A percentile compares a stretch with the other conserved stretches of the same genome.
These are phyloP conservation scores for Artemisia annua DNA, from an alignment of 129 eudicot species.

Conservation along the genomic window DNA sequence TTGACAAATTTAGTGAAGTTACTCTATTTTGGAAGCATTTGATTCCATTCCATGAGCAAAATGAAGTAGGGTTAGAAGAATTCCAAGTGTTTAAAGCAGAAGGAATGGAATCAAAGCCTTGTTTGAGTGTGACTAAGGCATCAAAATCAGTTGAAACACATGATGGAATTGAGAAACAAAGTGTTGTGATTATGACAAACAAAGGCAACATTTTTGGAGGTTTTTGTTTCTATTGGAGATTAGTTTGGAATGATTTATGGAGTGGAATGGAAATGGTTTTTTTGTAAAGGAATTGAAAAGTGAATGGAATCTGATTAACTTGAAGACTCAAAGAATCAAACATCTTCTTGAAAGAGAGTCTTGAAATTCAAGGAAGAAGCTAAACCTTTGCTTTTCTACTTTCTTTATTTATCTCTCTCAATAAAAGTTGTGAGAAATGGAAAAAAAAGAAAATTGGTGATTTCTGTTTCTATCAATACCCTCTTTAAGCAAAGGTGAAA, in stretches of 20 bases:
- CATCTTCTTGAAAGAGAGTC: constrained; percentile 77
- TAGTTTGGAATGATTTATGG: constrained; percentile 54
- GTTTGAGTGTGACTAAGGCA: constrained; percentile 63
- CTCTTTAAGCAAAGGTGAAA: constrained; percentile 36
- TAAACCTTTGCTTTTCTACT: constrained; percentile 47
- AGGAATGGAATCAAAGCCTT: constrained; percentile 54
- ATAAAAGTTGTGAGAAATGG: constrained; percentile 40
- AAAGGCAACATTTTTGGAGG: constrained; percentile 41
- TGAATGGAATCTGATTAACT: constrained; percentile 70
- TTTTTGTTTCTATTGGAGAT: constrained; percentile 31
- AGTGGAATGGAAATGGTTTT: constrained; percentile 38
- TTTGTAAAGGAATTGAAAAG: constrained; percentile 46
- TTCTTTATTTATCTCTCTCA: constrained; percentile 27
- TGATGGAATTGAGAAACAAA: constrained; percentile 50
- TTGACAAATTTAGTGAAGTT: constrained; percentile 62
- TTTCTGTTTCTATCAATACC: constrained; percentile 33
- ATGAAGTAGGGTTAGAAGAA: constrained; percentile 60
- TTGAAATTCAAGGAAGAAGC: constrained; percentile 82
- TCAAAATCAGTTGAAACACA: constrained; percentile 64
- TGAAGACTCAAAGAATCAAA: constrained; percentile 64
- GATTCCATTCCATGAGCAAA: constrained; percentile 87
- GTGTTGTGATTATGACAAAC: constrained; percentile 49
- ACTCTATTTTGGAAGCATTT: constrained; percentile 67
- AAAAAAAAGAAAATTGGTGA: constrained; percentile 33
- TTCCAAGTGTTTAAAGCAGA: constrained; percentile 57